Base-by-base conservation (phyloP, 176 grass and related monocot genomes). In the Poa pratensis region DNA sequence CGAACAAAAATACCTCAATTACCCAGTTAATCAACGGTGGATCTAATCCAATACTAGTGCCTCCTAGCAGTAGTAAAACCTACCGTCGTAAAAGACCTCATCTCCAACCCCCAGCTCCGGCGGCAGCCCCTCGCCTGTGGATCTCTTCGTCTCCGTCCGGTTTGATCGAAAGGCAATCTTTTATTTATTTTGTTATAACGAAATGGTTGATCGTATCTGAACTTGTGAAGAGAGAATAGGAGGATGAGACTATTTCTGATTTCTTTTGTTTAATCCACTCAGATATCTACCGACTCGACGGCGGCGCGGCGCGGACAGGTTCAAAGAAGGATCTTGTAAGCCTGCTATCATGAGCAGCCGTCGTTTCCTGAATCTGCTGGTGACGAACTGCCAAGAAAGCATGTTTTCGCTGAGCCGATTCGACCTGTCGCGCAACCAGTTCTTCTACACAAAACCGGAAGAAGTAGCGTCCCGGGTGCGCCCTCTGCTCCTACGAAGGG, bases 331-430 rank as follows among this genome's bases (percentile, higher is more conserved):
- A 2, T 10, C 54, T 58, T n/a, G 5, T 8, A 55, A 58, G 20
- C 55, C 9, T 23, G 45, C 57, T 12, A 24, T 9, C 57, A 60
- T 60, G 57, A 24, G 57, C 57, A 20, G n/a, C 57, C 57, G 57
- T 24, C 57, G 57, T 24, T 60, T 60, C 22, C 57, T 60, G 57
- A 60, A 60, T 60, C n/a, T 60, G 57, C 57, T 60, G 57, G 57
- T 60, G 57, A 5, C 7, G 3, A 22, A 60, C n/a, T 2, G 2
- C 2, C n/a, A 24, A 12, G 12, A 2, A 24, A 10, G 9, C 57
- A 5, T 23, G 57, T 5, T 11, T 24, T 60, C 57, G 5, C n/a
- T 60, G n/a, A 7, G 19, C 57, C 57, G 57, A 0, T 53, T 53
- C 17, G 51, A 53, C 51, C 51, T 53, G 51, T 53, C 51, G 51